These are phyloP conservation scores for Ploettnerulaceae sp. DNA, from an alignment of 2,329 filamentous ascomycete species.

Conservation along the genomic window DNA sequence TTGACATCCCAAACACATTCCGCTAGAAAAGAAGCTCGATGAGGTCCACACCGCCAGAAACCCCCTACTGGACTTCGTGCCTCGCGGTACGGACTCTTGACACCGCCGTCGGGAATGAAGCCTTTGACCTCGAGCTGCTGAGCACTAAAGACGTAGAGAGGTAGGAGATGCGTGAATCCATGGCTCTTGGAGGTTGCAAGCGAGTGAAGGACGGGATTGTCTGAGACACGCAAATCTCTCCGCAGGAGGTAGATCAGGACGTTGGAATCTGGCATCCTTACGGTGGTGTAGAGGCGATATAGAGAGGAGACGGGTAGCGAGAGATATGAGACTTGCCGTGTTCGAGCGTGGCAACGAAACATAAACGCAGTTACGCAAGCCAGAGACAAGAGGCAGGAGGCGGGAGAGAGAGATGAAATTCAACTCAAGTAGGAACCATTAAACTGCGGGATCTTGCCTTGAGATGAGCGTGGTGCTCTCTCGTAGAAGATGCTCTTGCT, in stretches of 20 bases:
- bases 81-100: constrained; percentile 60
- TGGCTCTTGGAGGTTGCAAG: constrained; percentile 45
- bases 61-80: constrained; percentile 59
- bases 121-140: constrained; percentile 72
- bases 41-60: constrained; percentile 70
- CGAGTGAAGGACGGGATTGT: constrained; percentile 68
- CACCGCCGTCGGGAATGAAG: constrained; percentile 50
- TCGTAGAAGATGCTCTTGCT: too few species aligned
- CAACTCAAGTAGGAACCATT: too few species aligned
- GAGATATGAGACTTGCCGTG: not conserved
- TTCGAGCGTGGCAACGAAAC: not conserved
- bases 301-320: not conserved
- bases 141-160: constrained; percentile 63
- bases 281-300: constrained; percentile 1
- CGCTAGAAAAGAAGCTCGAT: constrained; percentile 66
- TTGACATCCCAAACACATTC: constrained; percentile 73
- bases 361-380: not conserved
- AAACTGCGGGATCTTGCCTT: too few species aligned
- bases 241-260: constrained; percentile 68
- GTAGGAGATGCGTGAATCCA: constrained; percentile 63
- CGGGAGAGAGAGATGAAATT: constrained; percentile 30
- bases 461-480: too few species aligned
- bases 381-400: not conserved
- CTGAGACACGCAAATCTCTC: constrained; percentile 65
- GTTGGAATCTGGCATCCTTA: constrained; percentile 38